Evolutionary conservation across 1,284 basidiomycete species (phyloP).

Genomic region (Apiotrichum mycotoxinovorans): DNA sequence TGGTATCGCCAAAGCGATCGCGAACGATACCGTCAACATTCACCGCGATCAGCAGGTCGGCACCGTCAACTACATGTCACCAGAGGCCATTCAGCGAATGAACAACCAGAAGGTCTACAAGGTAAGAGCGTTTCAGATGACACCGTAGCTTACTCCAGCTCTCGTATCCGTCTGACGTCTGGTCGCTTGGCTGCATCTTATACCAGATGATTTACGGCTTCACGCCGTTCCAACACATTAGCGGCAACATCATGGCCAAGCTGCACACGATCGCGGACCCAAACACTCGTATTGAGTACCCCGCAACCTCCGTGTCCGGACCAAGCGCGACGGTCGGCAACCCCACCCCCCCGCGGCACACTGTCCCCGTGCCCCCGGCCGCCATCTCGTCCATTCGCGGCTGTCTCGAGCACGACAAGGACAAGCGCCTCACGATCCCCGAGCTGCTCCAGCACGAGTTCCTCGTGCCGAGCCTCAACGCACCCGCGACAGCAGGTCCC

Average conservation of each 20-base stretch:
- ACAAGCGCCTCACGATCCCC: constrained; percentile 53
- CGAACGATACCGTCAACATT: constrained; percentile 95
- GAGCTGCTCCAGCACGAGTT: constrained; percentile 52
- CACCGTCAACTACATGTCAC: constrained; percentile 94
- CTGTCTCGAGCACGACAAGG: constrained; percentile 53
- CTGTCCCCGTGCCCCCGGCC: constrained; percentile 49
- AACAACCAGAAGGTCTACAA: constrained; percentile 50
- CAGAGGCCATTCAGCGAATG: constrained; percentile 74
- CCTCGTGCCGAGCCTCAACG: constrained; percentile 32
- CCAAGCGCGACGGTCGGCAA: not conserved
- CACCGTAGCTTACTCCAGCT: constrained; percentile 23
- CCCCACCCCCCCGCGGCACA: constrained; percentile 12
- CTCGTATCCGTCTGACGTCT: constrained; percentile 78
- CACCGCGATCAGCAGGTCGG: constrained; percentile 91
- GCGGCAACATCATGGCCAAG: constrained; percentile 63
- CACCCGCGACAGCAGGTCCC: not conserved
- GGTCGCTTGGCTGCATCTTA: constrained; percentile 93
- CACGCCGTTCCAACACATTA: constrained; percentile 83
- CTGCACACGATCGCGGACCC: constrained; percentile 56
- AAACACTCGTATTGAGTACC: constrained; percentile 52
- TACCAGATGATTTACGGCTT: constrained; percentile 94
- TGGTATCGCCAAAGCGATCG: constrained; percentile 93
- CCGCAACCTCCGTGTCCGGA: constrained; percentile 13
- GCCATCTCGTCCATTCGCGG: constrained; percentile 53
- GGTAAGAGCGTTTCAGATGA: constrained; percentile 24